phyloP scores from a whole-genome alignment of 202 grass and related monocot species.

The Dendrocalamus latiflorus region DNA sequence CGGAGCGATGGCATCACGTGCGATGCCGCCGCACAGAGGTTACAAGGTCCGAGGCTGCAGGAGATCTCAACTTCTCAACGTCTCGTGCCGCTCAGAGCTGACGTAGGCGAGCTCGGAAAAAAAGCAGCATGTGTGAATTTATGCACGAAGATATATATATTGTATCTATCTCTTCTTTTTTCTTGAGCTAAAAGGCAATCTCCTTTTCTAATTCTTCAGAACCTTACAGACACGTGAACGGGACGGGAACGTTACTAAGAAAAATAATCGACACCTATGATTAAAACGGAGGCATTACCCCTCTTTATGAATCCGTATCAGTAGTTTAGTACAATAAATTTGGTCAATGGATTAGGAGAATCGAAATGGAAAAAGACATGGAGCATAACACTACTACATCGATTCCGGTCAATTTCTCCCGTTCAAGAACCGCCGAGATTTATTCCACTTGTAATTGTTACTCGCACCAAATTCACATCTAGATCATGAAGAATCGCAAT shows the following conservation, averaged over 20 bases:
- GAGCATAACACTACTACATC: neutral
- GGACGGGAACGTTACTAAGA: neutral
- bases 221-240: neutral
- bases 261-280: neutral
- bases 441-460: neutral
- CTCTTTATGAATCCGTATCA: neutral
- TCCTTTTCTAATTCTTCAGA: neutral
- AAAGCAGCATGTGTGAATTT: conserved; percentile 5
- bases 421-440: conserved; percentile 8
- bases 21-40: neutral
- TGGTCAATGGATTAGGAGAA: conserved; percentile 7
- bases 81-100: conserved; percentile 27
- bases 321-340: neutral
- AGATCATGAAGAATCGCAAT: neutral
- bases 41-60: conserved; percentile 6
- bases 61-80: neutral
- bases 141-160: neutral
- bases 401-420: neutral
- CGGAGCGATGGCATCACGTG: conserved; percentile 1
- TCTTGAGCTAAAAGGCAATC: conserved; percentile 2
- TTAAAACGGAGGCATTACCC: neutral
- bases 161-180: neutral
- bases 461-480: too few species aligned
- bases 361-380: neutral
- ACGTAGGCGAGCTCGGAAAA: conserved; percentile 32